Conservation (phyloP, 2,329 filamentous ascomycete genomes). For the Akanthomyces dipterigenus region DNA sequence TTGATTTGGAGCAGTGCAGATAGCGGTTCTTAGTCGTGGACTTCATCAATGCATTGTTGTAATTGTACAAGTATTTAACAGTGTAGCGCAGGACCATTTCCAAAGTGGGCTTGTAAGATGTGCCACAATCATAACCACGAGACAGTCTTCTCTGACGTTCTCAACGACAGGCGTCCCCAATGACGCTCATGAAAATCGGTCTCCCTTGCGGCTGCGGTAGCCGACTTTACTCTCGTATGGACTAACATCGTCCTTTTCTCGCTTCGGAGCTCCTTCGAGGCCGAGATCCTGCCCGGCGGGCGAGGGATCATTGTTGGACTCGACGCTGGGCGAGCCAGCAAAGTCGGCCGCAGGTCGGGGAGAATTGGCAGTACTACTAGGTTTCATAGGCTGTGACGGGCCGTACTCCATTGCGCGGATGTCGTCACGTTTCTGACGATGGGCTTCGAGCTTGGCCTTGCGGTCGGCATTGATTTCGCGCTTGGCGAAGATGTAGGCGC, state of each 20-base stretch:
- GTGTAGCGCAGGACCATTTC: background rate
- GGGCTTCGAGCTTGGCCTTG: constrained; percentile 60
- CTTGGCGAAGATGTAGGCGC: constrained; percentile 95
- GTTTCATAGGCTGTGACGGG: constrained; percentile 28
- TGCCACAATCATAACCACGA: background rate
- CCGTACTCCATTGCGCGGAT: constrained; percentile 48
- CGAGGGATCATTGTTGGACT: constrained; percentile 73
- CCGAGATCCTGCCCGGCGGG: constrained; percentile 74
- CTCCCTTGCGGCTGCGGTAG: constrained; percentile 73
- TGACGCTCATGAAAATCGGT: constrained; percentile 61
- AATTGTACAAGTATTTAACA: background rate
- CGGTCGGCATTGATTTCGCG: constrained; percentile 88
- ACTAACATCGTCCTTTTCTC: constrained; percentile 57
- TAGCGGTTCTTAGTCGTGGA: background rate
- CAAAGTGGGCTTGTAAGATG: background rate
- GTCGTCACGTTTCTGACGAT: constrained; percentile 55
- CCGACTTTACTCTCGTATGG: constrained; percentile 81
- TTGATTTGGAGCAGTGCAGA: background rate
- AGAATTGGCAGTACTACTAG: constrained; percentile 21
- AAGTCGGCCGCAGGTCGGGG: constrained; percentile 37
- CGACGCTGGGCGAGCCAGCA: constrained; percentile 59
- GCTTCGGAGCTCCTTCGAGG: constrained; percentile 57
- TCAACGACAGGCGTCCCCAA: background rate
- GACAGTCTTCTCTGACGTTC: background rate
- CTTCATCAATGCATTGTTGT: background rate